Conservation (phyloP, 2,329 filamentous ascomycete genomes). For the Colletotrichum sp. region DNA sequence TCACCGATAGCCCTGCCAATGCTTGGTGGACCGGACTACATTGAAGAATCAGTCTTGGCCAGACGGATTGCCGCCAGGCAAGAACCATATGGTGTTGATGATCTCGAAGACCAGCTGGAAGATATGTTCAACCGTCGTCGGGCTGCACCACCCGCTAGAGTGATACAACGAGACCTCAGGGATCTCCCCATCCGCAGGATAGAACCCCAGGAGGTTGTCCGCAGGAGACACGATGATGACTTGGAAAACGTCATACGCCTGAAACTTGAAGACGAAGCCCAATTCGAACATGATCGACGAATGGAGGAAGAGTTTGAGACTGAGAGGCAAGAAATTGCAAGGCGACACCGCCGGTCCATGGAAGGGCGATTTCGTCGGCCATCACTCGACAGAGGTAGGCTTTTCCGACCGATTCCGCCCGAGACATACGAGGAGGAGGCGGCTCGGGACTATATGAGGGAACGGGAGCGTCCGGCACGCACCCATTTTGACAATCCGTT, state of each 20-base stretch:
- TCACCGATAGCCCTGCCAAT: not conserved
- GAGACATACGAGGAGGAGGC: conserved; percentile 15
- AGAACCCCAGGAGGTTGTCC: conserved; percentile 7
- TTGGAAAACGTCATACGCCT: conserved; percentile 1
- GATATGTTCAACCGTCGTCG: not conserved
- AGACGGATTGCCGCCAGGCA: not conserved
- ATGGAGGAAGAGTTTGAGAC: not conserved
- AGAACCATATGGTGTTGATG: not conserved
- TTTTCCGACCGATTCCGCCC: not conserved
- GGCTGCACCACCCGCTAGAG: not conserved
- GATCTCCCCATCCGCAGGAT: not conserved
- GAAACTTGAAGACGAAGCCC: not conserved
- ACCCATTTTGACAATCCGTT: conserved; percentile 17
- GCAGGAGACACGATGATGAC: conserved; percentile 15
- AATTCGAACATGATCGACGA: not conserved
- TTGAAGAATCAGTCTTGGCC: not conserved
- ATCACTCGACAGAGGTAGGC: not conserved
- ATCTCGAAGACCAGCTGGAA: not conserved
- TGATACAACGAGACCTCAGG: conserved; percentile 6
- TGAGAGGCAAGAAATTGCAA: not conserved
- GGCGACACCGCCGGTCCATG: not conserved
- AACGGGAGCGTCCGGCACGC: not conserved
- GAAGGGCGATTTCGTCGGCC: conserved; percentile 8
- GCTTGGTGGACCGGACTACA: not conserved
- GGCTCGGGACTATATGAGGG: conserved; percentile 3